Evolutionary conservation across 768 basidiomycete genomes (phyloP).

Genomic region (Coprinopsis strossmayeri): DNA sequence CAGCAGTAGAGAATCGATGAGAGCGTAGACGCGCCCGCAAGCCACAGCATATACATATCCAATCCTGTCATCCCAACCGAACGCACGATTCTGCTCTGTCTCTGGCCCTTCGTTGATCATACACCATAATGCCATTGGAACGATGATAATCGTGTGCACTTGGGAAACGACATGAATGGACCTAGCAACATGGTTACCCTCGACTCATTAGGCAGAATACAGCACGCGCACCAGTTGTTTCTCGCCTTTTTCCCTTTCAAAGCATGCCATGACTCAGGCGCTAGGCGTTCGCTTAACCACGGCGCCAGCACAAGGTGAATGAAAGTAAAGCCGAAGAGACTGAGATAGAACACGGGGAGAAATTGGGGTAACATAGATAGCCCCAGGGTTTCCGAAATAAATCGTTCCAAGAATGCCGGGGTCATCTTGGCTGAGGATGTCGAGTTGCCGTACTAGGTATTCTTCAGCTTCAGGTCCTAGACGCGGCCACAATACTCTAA

Average conservation of each 20-base stretch:
- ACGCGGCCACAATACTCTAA: background rate
- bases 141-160: constrained; percentile 59
- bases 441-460: background rate
- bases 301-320: constrained; percentile 59
- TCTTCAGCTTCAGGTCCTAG: background rate
- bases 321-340: constrained; percentile 50
- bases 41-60: constrained; percentile 64
- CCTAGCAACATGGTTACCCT: constrained; percentile 32
- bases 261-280: constrained; percentile 40
- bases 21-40: constrained; percentile 45
- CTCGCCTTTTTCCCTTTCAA: constrained; percentile 34
- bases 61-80: constrained; percentile 61
- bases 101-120: constrained; percentile 34
- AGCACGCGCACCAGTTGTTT: constrained; percentile 52
- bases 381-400: constrained; percentile 31
- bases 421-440: constrained; percentile 3
- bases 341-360: constrained; percentile 45
- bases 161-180: constrained; percentile 68
- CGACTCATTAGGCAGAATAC: background rate
- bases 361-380: constrained; percentile 50
- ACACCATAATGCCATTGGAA: constrained; percentile 54
- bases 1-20: background rate
- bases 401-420: constrained; percentile 15
- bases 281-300: constrained; percentile 38
- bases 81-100: constrained; percentile 57